phyloP scores from a whole-genome alignment of 192 early-diverging fungal species.

The Coemansia sp. region DNA sequence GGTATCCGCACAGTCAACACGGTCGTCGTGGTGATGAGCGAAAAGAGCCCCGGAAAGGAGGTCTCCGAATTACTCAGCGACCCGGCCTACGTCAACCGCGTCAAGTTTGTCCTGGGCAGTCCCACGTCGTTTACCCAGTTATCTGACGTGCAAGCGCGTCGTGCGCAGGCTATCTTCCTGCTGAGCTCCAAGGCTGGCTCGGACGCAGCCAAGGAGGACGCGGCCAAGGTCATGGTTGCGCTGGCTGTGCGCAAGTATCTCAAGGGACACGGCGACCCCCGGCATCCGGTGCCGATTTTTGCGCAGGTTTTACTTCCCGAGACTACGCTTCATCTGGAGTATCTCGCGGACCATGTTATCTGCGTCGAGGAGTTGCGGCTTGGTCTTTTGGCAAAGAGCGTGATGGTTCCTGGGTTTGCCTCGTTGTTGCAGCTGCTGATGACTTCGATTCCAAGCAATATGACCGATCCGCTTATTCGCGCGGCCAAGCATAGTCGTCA shows the following conservation, averaged over 20 bases:
- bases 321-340: slow-evolving; percentile 68
- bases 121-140: slow-evolving; percentile 60
- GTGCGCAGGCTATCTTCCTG: slow-evolving; percentile 63
- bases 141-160: slow-evolving; percentile 50
- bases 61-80: slow-evolving; percentile 58
- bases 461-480: slow-evolving; percentile 42
- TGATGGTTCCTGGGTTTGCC: slow-evolving; percentile 67
- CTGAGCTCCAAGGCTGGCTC: slow-evolving; percentile 55
- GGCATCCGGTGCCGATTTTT: slow-evolving; percentile 43
- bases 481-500: slow-evolving; percentile 24
- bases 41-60: slow-evolving; percentile 57
- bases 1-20: slow-evolving; percentile 64
- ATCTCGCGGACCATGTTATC: slow-evolving; percentile 65
- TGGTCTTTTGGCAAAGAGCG: slow-evolving; percentile 67
- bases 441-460: slow-evolving; percentile 59
- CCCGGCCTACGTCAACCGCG: slow-evolving; percentile 64
- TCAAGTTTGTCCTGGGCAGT: slow-evolving; percentile 68
- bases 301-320: slow-evolving; percentile 69
- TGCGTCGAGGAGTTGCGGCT: slow-evolving; percentile 73
- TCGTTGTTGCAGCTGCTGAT: slow-evolving; percentile 65
- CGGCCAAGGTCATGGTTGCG: slow-evolving; percentile 67
- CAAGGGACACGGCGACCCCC: slow-evolving; percentile 14
- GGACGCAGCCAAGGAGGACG: slow-evolving; percentile 60
- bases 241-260: slow-evolving; percentile 69
- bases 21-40: slow-evolving; percentile 65